Conservation (phyloP, 768 basidiomycete genomes). For the Botryobasidium botryosum region DNA sequence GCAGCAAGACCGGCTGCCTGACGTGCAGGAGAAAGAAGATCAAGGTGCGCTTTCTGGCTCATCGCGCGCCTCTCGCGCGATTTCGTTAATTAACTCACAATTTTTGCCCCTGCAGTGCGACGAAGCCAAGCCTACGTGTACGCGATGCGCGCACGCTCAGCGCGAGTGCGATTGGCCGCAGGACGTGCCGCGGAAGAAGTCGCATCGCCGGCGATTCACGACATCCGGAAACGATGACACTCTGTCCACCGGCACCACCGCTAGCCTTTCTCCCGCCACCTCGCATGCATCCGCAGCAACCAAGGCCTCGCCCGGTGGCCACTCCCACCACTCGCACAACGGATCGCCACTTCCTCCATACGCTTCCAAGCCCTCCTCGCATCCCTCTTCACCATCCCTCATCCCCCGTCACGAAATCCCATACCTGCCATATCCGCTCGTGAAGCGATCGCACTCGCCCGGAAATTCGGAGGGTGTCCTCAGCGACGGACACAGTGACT, state of each 20-base stretch:
- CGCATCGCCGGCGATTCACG: neutral
- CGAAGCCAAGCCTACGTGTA: slow-evolving; percentile 75
- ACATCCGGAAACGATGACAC: neutral
- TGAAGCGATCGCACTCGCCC: no score
- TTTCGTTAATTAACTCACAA: neutral
- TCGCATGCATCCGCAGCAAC: no score
- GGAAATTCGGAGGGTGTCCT: no score
- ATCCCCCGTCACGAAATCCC: no score
- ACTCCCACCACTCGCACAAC: no score
- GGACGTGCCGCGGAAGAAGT: slow-evolving; percentile 9
- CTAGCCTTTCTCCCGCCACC: no score
- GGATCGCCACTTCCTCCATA: no score
- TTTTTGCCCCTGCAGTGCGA: slow-evolving; percentile 46
- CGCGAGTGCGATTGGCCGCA: slow-evolving; percentile 30
- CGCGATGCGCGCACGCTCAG: slow-evolving; percentile 72
- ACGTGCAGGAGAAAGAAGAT: slow-evolving; percentile 92
- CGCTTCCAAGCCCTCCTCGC: no score
- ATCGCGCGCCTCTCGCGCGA: neutral
- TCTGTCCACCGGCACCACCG: neutral
- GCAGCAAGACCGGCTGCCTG: slow-evolving; percentile 87
- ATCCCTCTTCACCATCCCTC: no score
- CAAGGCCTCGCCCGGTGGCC: no score
- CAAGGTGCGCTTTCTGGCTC: slow-evolving; percentile 37
- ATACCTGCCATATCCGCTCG: no score
- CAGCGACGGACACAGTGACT: no score